phyloP scores from a whole-genome alignment of 2,329 filamentous ascomycete species.

The Exophiala sp. region DNA sequence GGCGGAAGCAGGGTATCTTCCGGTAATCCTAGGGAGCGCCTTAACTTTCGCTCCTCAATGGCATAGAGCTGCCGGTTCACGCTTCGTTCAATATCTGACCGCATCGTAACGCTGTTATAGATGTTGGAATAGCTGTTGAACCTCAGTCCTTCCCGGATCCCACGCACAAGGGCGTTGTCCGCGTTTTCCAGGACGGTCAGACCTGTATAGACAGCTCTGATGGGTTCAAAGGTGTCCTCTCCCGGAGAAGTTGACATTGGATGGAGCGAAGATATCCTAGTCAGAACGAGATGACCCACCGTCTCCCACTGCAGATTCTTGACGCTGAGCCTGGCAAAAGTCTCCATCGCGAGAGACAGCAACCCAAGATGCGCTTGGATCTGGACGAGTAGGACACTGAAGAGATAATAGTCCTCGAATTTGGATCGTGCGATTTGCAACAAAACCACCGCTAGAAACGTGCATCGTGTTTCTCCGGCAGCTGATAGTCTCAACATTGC shows the following conservation, averaged over 20 bases:
- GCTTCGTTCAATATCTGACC: slow-evolving; percentile 31
- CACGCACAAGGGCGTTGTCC: slow-evolving; percentile 35
- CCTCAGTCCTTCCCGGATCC: slow-evolving; percentile 37
- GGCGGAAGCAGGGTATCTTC: slow-evolving; percentile 15
- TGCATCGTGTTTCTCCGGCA: slow-evolving; percentile 1
- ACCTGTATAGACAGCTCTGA: slow-evolving; percentile 37
- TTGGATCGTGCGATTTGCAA: slow-evolving; percentile 28
- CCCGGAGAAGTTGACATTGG: slow-evolving; percentile 38
- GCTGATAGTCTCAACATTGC: slow-evolving; percentile 17
- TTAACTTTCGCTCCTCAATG: slow-evolving; percentile 39
- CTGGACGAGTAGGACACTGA: slow-evolving; percentile 40
- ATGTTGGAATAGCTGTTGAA: slow-evolving; percentile 42
- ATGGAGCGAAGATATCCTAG: slow-evolving; percentile 44
- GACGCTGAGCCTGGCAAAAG: slow-evolving; percentile 42
- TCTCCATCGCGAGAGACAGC: slow-evolving; percentile 41
- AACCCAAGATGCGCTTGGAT: slow-evolving; percentile 42
- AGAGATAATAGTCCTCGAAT: slow-evolving; percentile 45
- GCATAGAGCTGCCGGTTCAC: slow-evolving; percentile 37
- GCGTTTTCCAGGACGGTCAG: slow-evolving; percentile 40
- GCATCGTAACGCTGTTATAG: slow-evolving; percentile 37
- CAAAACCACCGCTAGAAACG: slow-evolving; percentile 18
- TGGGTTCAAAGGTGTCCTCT: slow-evolving; percentile 37
- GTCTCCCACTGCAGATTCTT: slow-evolving; percentile 47
- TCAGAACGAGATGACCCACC: slow-evolving; percentile 44
- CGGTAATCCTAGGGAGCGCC: slow-evolving; percentile 34